Evolutionary conservation across 164 flowering plant species (phyloP).

Genomic region (Aristolochia contorta): DNA sequence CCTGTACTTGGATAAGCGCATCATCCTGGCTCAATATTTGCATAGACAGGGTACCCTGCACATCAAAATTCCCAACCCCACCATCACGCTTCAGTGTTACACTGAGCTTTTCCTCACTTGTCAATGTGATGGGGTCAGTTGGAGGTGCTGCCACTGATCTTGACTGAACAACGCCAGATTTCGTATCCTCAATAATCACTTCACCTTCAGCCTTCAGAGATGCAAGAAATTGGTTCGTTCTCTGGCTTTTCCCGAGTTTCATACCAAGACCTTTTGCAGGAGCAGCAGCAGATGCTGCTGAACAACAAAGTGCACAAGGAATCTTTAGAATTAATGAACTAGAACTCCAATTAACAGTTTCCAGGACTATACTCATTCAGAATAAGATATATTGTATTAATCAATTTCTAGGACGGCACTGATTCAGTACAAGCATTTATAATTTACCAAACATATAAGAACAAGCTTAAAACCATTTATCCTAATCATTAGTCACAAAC

Average conservation of each 20-base stretch:
- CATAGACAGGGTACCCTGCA: constrained; percentile 88
- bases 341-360: too few relatives aligned
- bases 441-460: neutral
- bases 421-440: too few relatives aligned
- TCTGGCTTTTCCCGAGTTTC: constrained; percentile 87
- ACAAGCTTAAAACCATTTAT: neutral
- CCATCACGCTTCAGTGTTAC: constrained; percentile 87
- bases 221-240: constrained; percentile 83
- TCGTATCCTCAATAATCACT: constrained; percentile 80
- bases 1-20: constrained; percentile 95
- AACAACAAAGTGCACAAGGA: constrained; percentile 44
- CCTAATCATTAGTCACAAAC: constrained; percentile 24
- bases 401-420: too few relatives aligned
- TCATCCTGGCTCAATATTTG: constrained; percentile 90
- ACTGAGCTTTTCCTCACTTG: constrained; percentile 81
- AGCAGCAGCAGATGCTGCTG: constrained; percentile 75
- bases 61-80: constrained; percentile 87
- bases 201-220: constrained; percentile 99
- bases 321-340: neutral
- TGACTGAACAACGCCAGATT: constrained; percentile 47
- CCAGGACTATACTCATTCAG: too few relatives aligned
- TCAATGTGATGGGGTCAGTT: constrained; percentile 81
- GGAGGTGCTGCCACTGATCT: constrained; percentile 54
- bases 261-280: constrained; percentile 95
- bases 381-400: too few relatives aligned